Percentiles rank a stretch among this genome's conserved stretches.
Conservation (phyloP, 768 basidiomycete species). For the Rubroboletus pulcherrimus region DNA sequence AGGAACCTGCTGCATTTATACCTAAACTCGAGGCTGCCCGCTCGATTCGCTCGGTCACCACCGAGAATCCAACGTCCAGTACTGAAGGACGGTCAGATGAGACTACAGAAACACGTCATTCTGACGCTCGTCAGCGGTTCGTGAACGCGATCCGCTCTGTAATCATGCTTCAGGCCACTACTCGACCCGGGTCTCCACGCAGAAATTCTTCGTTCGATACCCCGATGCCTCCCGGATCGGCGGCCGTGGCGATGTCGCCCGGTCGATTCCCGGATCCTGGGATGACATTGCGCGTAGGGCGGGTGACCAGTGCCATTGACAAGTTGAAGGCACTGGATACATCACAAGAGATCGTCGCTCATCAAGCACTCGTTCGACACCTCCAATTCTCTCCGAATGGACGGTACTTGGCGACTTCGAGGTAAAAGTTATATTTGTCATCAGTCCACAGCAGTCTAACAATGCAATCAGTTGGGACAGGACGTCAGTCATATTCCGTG, state of each 20-base stretch:
- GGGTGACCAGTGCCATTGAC: constrained; percentile 40
- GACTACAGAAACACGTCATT: constrained; percentile 21
- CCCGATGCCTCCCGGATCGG: constrained; percentile 20
- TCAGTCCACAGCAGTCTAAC: constrained; percentile 2
- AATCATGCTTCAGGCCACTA: constrained; percentile 39
- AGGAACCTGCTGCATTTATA: constrained; percentile 17
- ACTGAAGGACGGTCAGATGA: constrained; percentile 29
- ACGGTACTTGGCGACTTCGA: constrained; percentile 51
- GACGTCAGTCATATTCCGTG: constrained; percentile 48
- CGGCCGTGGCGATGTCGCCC: constrained; percentile 27
- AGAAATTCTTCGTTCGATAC: constrained; percentile 30
- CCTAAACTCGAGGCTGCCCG: constrained; percentile 21
- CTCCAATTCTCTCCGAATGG: constrained; percentile 56
- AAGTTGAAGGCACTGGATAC: constrained; percentile 38
- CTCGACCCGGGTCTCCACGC: constrained; percentile 30
- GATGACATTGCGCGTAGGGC: constrained; percentile 35
- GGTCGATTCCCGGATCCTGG: constrained; percentile 32
- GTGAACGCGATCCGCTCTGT: constrained; percentile 44
- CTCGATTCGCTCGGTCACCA: constrained; percentile 25
- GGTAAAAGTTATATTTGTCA: constrained; percentile 30
- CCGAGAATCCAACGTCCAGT: constrained; percentile 27
- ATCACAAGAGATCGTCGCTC: constrained; percentile 42
- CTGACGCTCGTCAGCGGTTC: constrained; percentile 37
- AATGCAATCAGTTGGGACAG: constrained; percentile 42
- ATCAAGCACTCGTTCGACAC: constrained; percentile 50